phyloP scores from a whole-genome alignment of 2,329 filamentous ascomycete species.

The Colletotrichum sp. region DNA sequence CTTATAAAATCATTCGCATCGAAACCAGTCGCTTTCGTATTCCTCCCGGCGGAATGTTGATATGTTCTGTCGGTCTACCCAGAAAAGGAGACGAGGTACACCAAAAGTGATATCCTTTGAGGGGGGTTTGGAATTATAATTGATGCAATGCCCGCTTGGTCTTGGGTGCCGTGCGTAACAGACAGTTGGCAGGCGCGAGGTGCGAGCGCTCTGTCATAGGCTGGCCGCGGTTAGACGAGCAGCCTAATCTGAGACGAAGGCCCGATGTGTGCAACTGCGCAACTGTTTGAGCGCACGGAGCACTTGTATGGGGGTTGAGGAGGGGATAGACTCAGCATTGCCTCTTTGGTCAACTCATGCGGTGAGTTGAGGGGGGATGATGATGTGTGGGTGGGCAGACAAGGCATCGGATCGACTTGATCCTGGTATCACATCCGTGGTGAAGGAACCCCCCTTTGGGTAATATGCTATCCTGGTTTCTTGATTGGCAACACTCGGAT shows the following conservation, averaged over 20 bases:
- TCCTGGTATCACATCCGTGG: slow-evolving; percentile 7
- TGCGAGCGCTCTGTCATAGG: slow-evolving; percentile 17
- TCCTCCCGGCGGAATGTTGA: slow-evolving; percentile 14
- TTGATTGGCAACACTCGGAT: background rate
- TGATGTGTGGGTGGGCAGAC: background rate
- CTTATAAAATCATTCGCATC: background rate
- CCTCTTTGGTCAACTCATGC: slow-evolving; percentile 19
- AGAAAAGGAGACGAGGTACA: background rate
- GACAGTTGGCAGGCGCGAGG: slow-evolving; percentile 3
- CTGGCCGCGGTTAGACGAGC: slow-evolving; percentile 16
- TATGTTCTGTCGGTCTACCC: background rate
- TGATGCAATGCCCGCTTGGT: background rate
- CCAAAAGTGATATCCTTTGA: background rate
- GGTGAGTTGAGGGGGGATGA: background rate
- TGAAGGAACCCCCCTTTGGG: background rate
- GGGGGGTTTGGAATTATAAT: slow-evolving; percentile 14
- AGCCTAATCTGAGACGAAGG: slow-evolving; percentile 20
- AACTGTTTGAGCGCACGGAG: slow-evolving; percentile 22
- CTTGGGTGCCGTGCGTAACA: slow-evolving; percentile 1
- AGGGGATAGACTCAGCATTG: slow-evolving; percentile 4
- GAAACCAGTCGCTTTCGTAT: slow-evolving; percentile 2
- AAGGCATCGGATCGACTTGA: slow-evolving; percentile 8
- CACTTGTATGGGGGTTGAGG: background rate
- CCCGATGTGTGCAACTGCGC: slow-evolving; percentile 18
- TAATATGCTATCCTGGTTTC: background rate